Evolutionary conservation across 805 yeast species (phyloP).

Genomic region (Kodamaea laetipori): DNA sequence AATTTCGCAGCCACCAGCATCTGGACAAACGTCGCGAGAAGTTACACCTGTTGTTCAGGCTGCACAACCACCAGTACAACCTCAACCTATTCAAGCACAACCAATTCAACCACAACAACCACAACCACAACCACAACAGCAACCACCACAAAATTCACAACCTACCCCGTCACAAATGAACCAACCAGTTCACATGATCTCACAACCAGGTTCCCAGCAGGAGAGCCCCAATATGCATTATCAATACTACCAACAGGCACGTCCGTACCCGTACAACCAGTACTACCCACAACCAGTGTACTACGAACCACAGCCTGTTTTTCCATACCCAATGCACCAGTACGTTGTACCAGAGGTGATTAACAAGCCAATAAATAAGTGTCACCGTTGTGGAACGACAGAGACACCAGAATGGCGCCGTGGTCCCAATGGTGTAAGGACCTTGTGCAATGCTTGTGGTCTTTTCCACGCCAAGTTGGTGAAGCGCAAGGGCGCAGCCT

Average conservation of each 20-base stretch:
- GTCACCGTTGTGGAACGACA: slow-evolving; percentile 49
- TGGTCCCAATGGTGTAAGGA: slow-evolving; percentile 48
- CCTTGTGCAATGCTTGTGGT: slow-evolving; percentile 47
- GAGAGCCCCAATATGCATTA: slow-evolving; percentile 15
- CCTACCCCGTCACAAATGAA: slow-evolving; percentile 4
- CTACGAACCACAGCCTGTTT: slow-evolving; percentile 8
- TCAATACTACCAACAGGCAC: slow-evolving; percentile 16
- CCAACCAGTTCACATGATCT: background rate
- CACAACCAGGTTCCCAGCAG: background rate
- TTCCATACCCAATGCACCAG: slow-evolving; percentile 16
- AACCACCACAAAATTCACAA: slow-evolving; percentile 9
- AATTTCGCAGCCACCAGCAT: background rate
- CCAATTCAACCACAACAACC: slow-evolving; percentile 5
- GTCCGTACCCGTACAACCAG: slow-evolving; percentile 6
- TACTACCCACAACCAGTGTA: slow-evolving; percentile 13
- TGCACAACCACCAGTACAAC: slow-evolving; percentile 2
- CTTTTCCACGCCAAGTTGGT: slow-evolving; percentile 45
- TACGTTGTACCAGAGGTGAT: slow-evolving; percentile 35
- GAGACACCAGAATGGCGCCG: slow-evolving; percentile 50
- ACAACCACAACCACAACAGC: slow-evolving; percentile 11
- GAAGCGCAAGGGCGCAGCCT: slow-evolving; percentile 31
- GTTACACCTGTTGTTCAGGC: no score
- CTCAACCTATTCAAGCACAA: slow-evolving; percentile 8
- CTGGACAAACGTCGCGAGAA: no score
- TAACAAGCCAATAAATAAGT: slow-evolving; percentile 37